Conservation (phyloP, 2,329 filamentous ascomycete genomes). For the Monosporascus sp. region DNA sequence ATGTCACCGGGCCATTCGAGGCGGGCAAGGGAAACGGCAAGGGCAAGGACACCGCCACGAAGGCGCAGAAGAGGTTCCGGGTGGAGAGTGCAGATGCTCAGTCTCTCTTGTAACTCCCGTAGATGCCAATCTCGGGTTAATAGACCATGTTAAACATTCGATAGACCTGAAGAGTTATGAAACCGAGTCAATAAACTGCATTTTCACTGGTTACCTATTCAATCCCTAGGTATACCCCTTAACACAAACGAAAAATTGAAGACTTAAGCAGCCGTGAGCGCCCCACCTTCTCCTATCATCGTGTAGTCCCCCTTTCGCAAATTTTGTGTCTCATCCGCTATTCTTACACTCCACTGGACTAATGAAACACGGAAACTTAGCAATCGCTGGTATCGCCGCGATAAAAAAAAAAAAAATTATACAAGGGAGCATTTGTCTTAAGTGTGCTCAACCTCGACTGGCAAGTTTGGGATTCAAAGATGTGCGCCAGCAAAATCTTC, state of each 20-base stretch:
- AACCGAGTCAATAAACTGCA: too few species aligned
- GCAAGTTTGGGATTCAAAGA: neutral
- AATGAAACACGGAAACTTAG: neutral
- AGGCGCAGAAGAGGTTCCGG: too few species aligned
- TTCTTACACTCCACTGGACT: neutral
- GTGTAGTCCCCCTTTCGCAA: neutral
- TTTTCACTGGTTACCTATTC: neutral
- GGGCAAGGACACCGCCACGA: too few species aligned
- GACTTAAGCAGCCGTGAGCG: neutral
- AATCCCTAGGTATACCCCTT: neutral
- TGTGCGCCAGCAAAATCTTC: too few species aligned
- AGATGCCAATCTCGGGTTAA: too few species aligned
- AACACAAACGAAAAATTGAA: neutral
- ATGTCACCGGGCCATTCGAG: too few species aligned
- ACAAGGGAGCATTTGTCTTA: neutral
- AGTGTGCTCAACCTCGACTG: too few species aligned
- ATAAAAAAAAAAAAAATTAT: neutral
- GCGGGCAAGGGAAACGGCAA: too few species aligned
- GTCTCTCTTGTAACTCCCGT: too few species aligned
- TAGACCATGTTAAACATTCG: too few species aligned
- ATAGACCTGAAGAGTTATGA: too few species aligned
- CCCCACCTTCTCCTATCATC: neutral
- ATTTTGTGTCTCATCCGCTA: neutral
- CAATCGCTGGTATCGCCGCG: neutral
- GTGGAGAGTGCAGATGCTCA: too few species aligned